Conservation (phyloP, 805 yeast genomes). For the Ogataea angusta region DNA sequence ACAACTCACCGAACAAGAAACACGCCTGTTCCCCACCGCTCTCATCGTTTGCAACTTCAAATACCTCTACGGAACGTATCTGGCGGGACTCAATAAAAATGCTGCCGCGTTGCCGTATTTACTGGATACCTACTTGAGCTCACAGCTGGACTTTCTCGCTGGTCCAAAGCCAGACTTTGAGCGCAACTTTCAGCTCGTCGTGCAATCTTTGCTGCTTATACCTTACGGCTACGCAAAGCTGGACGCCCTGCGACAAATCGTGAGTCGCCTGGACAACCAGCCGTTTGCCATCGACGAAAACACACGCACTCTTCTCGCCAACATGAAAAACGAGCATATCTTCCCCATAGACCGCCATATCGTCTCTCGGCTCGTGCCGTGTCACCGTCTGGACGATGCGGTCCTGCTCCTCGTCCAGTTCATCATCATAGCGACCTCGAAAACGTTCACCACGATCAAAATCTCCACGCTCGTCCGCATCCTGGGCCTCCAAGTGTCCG, state of each 20-base stretch:
- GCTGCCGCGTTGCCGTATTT: not conserved
- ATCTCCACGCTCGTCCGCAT: conserved; percentile 14
- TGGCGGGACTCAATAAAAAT: not conserved
- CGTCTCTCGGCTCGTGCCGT: not conserved
- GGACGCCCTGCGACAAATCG: conserved; percentile 1
- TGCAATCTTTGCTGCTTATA: conserved; percentile 7
- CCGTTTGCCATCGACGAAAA: not conserved
- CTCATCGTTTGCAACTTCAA: conserved; percentile 1
- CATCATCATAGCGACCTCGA: conserved; percentile 23
- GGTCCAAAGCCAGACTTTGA: conserved; percentile 1
- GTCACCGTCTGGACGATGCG: conserved; percentile 2
- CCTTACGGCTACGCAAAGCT: conserved; percentile 18
- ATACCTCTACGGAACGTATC: not conserved
- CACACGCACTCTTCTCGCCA: not conserved
- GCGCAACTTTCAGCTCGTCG: conserved; percentile 1
- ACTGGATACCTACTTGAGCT: not conserved
- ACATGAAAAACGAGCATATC: not conserved
- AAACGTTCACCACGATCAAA: conserved; percentile 18
- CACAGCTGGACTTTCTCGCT: not conserved
- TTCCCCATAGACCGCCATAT: not conserved
- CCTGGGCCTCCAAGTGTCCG: conserved; percentile 8
- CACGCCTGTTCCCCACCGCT: not conserved
- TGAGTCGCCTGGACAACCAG: not conserved
- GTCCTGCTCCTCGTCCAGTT: conserved; percentile 17
- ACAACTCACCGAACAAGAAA: not conserved